phyloP scores from a whole-genome alignment of 1,284 basidiomycete genomes.

The Heterobasidion occidentale region DNA sequence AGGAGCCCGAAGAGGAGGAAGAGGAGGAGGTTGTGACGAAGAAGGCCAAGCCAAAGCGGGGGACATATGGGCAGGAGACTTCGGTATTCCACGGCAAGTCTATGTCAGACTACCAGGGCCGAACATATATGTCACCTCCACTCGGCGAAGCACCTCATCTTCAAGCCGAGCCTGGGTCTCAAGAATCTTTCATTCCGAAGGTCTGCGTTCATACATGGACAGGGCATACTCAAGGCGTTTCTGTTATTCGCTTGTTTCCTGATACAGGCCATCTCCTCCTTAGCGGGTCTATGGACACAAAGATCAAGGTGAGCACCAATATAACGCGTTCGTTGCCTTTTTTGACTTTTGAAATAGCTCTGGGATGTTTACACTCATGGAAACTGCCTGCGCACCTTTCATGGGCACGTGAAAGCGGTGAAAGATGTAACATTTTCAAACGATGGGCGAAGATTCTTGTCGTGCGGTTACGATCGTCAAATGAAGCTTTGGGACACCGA shows the following conservation, averaged over 20 bases:
- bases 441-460: constrained; percentile 85
- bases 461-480: constrained; percentile 90
- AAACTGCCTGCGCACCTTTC: constrained; percentile 94
- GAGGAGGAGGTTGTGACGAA: constrained; percentile 61
- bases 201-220: constrained; percentile 96
- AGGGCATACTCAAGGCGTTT: constrained; percentile 95
- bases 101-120: constrained; percentile 95
- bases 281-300: constrained; percentile 96
- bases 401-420: constrained; percentile 95
- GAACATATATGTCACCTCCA: constrained; percentile 97
- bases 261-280: constrained; percentile 89
- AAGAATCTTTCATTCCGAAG: constrained; percentile 93
- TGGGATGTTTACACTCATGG: constrained; percentile 99
- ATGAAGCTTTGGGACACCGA: constrained; percentile 99
- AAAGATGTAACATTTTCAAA: constrained; percentile 96
- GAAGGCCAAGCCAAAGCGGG: constrained; percentile 76
- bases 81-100: constrained; percentile 97
- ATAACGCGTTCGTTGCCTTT: neutral
- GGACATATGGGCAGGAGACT: constrained; percentile 79
- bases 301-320: constrained; percentile 75
- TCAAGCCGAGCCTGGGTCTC: constrained; percentile 72
- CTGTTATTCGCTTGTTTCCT: constrained; percentile 90
- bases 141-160: constrained; percentile 75
- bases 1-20: constrained; percentile 43
- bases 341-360: constrained; percentile 44